Evolutionary conservation across 176 grass and related monocot genomes (phyloP), one percentile per base, ranked within the genome.

Genomic region (Triticum timopheevii): DNA sequence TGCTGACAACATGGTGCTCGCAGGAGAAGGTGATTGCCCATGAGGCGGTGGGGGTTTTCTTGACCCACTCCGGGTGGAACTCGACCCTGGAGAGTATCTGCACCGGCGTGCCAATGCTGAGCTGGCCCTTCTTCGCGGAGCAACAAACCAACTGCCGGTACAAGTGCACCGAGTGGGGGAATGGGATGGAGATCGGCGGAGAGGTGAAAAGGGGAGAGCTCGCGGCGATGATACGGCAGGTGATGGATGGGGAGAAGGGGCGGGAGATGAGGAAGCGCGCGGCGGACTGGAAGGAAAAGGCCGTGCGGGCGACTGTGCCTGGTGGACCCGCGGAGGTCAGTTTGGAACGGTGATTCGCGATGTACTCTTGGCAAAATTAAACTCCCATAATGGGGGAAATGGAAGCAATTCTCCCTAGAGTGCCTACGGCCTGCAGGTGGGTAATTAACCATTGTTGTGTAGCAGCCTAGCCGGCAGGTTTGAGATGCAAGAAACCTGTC

Each of bases 111-210:
- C 88, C 90, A 2, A 89, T 92, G 90, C 63, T 97, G 30, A 89
- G 90, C 74, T 97, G 92, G 95, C 92, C 92, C 3, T 97, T 94
- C 91, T 94, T 97, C 30, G 88, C 77, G 5, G 92, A 97, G 72
- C 92, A 97, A 40, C 89, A 79, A 10, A 88, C 92, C 1, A 97
- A 93, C 78, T 93, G 92, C 76, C 20, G 83, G 20, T 97, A 88
- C 79, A 70, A 69, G 50, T 80, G 92, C 35, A 78, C 83, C 0
- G 85, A 97, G 68, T 97, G 90, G 94, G 87, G 85, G 69, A 86
- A 9, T 61, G 90, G 88, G 28, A 52, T 92, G 77, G 90, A 95
- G 90, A 92, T 95, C 47, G 83, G 87, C n/a, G 45, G 62, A 22
- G 66, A 95, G 56, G 90, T 92, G 69, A 80, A 10, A 76, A 82